These are phyloP conservation scores for Coelastrella sp. DNA, from an alignment of 139 green algal genomes.

Conservation along the genomic window DNA sequence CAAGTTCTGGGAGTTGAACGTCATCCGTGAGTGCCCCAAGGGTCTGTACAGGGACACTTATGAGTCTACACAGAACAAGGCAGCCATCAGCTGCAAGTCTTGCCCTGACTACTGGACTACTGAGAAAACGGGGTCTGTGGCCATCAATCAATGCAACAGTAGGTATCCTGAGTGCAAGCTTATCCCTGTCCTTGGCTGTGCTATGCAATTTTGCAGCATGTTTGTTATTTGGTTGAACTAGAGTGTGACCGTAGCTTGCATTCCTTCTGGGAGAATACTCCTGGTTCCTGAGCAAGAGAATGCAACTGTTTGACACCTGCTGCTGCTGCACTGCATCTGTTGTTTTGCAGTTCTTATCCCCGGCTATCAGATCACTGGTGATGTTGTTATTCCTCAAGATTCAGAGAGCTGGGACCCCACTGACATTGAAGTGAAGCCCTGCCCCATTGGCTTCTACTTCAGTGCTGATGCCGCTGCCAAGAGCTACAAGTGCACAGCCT, in stretches of 20 bases:
- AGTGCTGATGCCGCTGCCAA: not conserved
- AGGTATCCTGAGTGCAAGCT: too few relatives aligned
- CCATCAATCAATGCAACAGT: not conserved
- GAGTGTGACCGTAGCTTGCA: too few relatives aligned
- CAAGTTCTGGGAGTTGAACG: constrained; percentile 13
- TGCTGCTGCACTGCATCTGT: not conserved
- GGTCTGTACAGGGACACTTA: not conserved
- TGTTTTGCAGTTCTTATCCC: constrained; percentile 6
- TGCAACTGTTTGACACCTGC: too few relatives aligned
- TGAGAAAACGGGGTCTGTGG: not conserved
- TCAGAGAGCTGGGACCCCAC: not conserved
- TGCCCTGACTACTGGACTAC: constrained; percentile 13
- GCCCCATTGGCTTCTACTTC: constrained; percentile 17
- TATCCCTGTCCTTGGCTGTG: too few relatives aligned
- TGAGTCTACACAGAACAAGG: not conserved
- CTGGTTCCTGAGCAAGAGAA: too few relatives aligned
- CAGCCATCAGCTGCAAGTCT: not conserved
- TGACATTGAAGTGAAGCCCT: not conserved
- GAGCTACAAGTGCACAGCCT: not conserved
- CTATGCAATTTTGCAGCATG: too few relatives aligned
- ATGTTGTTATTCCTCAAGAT: too few relatives aligned
- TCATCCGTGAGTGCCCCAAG: not conserved
- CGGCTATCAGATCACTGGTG: not conserved
- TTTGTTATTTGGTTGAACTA: too few relatives aligned
- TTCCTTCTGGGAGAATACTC: too few relatives aligned